Conservation (phyloP, 2,329 filamentous ascomycete genomes). For the Sporothrix sp. region DNA sequence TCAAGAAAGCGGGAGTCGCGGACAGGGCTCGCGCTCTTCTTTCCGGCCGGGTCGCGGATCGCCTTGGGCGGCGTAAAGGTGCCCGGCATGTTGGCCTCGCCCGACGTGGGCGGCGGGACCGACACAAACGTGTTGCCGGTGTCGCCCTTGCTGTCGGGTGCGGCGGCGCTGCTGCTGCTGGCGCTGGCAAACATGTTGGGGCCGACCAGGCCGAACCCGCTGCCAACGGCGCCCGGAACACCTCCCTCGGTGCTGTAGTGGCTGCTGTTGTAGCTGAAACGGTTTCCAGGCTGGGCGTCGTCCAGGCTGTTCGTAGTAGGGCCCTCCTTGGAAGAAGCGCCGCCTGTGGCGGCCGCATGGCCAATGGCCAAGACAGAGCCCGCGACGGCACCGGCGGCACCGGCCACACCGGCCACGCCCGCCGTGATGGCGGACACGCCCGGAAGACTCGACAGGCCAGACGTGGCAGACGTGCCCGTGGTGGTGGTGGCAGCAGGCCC, state of each 20-base stretch:
- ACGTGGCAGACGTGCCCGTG: background rate
- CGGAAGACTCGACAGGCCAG: background rate
- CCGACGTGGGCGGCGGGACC: constrained; percentile 1
- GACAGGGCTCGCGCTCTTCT: constrained; percentile 31
- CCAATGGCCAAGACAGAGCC: background rate
- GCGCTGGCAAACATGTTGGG: constrained; percentile 7
- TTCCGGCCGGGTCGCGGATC: constrained; percentile 20
- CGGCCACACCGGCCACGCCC: background rate
- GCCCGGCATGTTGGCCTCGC: no score
- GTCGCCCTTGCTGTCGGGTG: background rate
- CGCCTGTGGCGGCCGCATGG: background rate
- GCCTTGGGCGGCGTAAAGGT: constrained; percentile 18
- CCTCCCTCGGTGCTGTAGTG: constrained; percentile 11
- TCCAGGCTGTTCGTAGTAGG: background rate
- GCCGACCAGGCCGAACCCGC: constrained; percentile 5
- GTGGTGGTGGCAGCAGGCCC: background rate
- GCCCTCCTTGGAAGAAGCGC: background rate
- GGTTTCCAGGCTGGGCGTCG: background rate
- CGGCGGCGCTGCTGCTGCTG: background rate
- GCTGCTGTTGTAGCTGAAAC: constrained; percentile 17
- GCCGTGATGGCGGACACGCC: background rate
- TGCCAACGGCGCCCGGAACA: background rate
- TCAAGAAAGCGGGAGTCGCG: constrained; percentile 43
- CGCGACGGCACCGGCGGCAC: background rate
- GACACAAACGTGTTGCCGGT: constrained; percentile 6